Evolutionary conservation across 83 land plant genomes (phyloP), one percentile per base, ranked within the genome.

Genomic region (Picea mariana): DNA sequence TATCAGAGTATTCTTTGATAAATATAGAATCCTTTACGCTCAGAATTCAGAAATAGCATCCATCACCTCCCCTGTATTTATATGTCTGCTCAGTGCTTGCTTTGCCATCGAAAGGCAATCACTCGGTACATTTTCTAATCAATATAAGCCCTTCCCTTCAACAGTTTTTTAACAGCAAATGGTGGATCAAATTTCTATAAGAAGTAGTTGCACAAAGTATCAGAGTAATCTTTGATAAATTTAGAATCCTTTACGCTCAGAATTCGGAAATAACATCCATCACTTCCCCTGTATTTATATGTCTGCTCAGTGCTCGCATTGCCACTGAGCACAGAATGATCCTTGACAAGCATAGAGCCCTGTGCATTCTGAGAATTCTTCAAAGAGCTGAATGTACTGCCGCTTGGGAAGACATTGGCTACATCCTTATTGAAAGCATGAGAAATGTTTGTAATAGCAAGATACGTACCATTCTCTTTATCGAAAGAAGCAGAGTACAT

Each of bases 351-450:
- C 49, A 63, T 63, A 42, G 23, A 80, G 9, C 81, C 81, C 67
- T 62, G 71, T 20, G 71, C 75, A 42, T 80, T 26, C 72, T 80
- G 81, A 80, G 49, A 63, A 66, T 80, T 80, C 20, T 42, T 66
- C 6, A 80, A 75, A 42, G 81, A 63, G 23, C 58, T 38, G 72
- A 66, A 80, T 11, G 55, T 44, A 58, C 24, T 63, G 52, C 72
- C 55, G 20, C 55, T 42, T 20, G 49, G 81, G 27, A 42, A 38
- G 8, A 21, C 5, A 21, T 13, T 42, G 72, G 31, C 6, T 11
- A 21, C 34, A 47, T 80, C 71, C 49, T 84, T 89, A 66, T 86
- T 64, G 34, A 86, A 87, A 15, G 86, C 91, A 61, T 89, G 47
- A 4, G 91, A 81, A 20, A 93, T 71, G 60, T 90, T 89, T 23